A percentile compares a stretch with the other conserved stretches of the same genome.
Conservation (phyloP, 768 basidiomycete species). For the Boletus rubropictus region DNA sequence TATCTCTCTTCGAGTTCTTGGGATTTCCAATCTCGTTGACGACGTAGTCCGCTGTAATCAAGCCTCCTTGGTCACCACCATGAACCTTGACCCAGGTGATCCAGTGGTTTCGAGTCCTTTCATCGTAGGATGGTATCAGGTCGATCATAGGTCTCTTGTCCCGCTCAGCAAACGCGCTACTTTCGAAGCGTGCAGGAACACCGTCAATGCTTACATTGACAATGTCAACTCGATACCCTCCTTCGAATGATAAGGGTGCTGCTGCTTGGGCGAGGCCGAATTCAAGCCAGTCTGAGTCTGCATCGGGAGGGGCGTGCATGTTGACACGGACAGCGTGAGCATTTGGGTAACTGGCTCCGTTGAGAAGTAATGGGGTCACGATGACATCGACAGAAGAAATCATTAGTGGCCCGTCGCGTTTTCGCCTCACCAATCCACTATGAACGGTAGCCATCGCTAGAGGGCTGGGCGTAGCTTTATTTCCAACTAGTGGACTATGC, state of each 20-base stretch:
- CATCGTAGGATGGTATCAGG: conserved; percentile 43
- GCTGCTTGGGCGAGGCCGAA: conserved; percentile 59
- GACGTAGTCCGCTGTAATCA: conserved; percentile 60
- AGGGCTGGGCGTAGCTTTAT: conserved; percentile 10
- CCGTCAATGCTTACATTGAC: conserved; percentile 60
- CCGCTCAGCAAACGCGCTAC: conserved; percentile 36
- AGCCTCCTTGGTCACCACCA: conserved; percentile 45
- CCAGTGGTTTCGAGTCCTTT: conserved; percentile 55
- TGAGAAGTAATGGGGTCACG: conserved; percentile 45
- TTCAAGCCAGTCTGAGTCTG: conserved; percentile 69
- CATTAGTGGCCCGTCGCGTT: conserved; percentile 52
- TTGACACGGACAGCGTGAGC: conserved; percentile 56
- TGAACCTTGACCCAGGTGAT: conserved; percentile 60
- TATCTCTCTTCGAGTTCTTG: conserved; percentile 31
- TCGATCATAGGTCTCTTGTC: conserved; percentile 31
- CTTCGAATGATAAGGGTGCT: conserved; percentile 13
- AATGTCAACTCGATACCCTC: conserved; percentile 40
- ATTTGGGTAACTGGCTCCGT: conserved; percentile 27
- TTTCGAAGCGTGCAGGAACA: conserved; percentile 57
- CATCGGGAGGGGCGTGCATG: conserved; percentile 51
- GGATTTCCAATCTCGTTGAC: conserved; percentile 34
- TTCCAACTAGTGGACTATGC: conserved; percentile 19
- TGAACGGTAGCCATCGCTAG: conserved; percentile 14
- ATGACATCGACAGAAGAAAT: conserved; percentile 53
- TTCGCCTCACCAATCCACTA: conserved; percentile 34